These are phyloP conservation scores for Alternaria brassicae DNA, from an alignment of 2,329 filamentous ascomycete species.

Conservation along the genomic window DNA sequence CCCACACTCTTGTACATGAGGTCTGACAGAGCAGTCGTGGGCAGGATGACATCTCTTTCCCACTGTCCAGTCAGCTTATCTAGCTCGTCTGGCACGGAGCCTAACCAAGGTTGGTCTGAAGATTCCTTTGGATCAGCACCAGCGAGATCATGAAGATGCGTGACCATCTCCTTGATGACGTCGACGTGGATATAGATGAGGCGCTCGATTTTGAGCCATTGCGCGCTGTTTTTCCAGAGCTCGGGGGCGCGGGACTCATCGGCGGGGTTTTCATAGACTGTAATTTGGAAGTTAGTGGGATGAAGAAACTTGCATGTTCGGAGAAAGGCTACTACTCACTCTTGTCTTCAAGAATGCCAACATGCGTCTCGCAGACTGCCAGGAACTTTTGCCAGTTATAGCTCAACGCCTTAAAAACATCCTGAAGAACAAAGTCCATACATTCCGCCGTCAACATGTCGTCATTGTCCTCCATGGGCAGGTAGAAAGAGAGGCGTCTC, in stretches of 20 bases:
- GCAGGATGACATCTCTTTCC: conserved; percentile 59
- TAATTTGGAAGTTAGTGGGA: neutral
- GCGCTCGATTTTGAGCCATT: conserved; percentile 62
- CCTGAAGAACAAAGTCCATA: conserved; percentile 58
- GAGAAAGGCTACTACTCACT: conserved; percentile 11
- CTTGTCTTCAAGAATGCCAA: conserved; percentile 54
- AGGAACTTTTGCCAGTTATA: conserved; percentile 57
- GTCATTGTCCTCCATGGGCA: conserved; percentile 55
- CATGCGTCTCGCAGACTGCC: conserved; percentile 56
- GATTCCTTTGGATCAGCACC: conserved; percentile 39
- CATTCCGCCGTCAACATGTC: conserved; percentile 56
- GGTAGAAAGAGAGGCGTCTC: conserved; percentile 60
- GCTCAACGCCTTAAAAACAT: conserved; percentile 58
- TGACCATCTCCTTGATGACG: conserved; percentile 56
- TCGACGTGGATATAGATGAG: conserved; percentile 60
- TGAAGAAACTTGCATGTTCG: neutral
- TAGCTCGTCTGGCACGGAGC: conserved; percentile 51
- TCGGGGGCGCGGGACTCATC: conserved; percentile 61
- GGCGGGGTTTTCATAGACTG: conserved; percentile 61
- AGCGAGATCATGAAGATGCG: conserved; percentile 53
- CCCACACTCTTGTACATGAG: conserved; percentile 62
- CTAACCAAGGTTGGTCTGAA: conserved; percentile 51
- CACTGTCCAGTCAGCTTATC: conserved; percentile 58
- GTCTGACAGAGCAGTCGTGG: conserved; percentile 59
- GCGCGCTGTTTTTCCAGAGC: conserved; percentile 59